Evolutionary conservation across 169 alveolate genomes (phyloP).

Genomic region (Plasmodium berghei): DNA sequence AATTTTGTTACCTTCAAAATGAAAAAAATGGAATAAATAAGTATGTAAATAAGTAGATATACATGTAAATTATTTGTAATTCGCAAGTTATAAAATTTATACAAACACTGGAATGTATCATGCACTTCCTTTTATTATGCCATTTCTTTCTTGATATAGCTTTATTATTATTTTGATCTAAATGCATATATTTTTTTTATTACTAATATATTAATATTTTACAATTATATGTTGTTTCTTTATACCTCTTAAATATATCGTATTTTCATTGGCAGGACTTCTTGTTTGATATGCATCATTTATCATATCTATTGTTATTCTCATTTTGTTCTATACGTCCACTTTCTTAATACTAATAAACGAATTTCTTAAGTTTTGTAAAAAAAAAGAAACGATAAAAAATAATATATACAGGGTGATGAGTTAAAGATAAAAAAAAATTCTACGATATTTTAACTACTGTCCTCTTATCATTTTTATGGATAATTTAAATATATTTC

Average conservation of each 20-base stretch:
- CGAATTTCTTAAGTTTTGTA: no score
- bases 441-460: no score
- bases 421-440: no score
- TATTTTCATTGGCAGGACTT: slow-evolving; percentile 79
- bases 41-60: background rate
- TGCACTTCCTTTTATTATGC: background rate
- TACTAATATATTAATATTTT: no score
- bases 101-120: background rate
- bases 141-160: no score
- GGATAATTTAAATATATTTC: no score
- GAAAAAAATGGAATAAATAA: background rate
- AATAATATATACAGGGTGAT: no score
- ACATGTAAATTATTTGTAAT: background rate
- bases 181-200: no score
- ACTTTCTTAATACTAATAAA: background rate
- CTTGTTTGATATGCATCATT: slow-evolving; percentile 78
- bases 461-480: no score
- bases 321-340: slow-evolving; percentile 60
- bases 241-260: slow-evolving; percentile 79
- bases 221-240: no score
- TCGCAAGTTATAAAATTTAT: background rate
- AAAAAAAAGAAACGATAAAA: no score
- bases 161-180: no score
- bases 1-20: slow-evolving; percentile 87
- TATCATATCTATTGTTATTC: slow-evolving; percentile 80